Evolutionary conservation across 768 basidiomycete genomes (phyloP).

Genomic region (Russula sp.): DNA sequence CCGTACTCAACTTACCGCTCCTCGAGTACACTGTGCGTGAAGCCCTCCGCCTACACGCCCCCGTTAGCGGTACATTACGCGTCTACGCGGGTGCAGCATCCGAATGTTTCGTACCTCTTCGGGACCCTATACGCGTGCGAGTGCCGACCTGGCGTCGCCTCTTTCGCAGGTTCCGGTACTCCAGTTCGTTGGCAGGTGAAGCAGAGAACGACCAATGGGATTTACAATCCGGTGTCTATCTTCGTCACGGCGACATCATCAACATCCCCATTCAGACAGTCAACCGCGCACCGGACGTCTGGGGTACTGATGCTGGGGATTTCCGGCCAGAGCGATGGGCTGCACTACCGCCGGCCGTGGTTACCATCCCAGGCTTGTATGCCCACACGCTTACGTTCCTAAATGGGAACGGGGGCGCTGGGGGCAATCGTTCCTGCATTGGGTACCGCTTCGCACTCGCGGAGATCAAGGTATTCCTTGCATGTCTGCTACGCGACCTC

Average conservation of each 20-base stretch:
- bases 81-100: slow-evolving; percentile 41
- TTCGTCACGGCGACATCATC: slow-evolving; percentile 50
- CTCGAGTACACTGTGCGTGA: slow-evolving; percentile 64
- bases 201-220: slow-evolving; percentile 8
- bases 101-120: slow-evolving; percentile 54
- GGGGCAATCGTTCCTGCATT: slow-evolving; percentile 51
- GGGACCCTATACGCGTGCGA: slow-evolving; percentile 27
- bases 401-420: slow-evolving; percentile 50
- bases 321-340: slow-evolving; percentile 63
- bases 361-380: slow-evolving; percentile 50
- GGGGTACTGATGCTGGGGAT: slow-evolving; percentile 62
- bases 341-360: slow-evolving; percentile 39
- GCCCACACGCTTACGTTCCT: slow-evolving; percentile 56
- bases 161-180: background rate
- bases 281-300: slow-evolving; percentile 53
- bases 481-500: slow-evolving; percentile 54
- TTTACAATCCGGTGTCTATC: slow-evolving; percentile 7
- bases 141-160: slow-evolving; percentile 18
- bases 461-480: slow-evolving; percentile 64
- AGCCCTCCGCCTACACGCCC: slow-evolving; percentile 52
- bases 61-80: slow-evolving; percentile 60
- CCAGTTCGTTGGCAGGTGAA: background rate
- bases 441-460: slow-evolving; percentile 59
- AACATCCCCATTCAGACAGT: slow-evolving; percentile 58
- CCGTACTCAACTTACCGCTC: slow-evolving; percentile 43